Conservation (phyloP, 176 grass and related monocot genomes). For the Paspalum notatum region DNA sequence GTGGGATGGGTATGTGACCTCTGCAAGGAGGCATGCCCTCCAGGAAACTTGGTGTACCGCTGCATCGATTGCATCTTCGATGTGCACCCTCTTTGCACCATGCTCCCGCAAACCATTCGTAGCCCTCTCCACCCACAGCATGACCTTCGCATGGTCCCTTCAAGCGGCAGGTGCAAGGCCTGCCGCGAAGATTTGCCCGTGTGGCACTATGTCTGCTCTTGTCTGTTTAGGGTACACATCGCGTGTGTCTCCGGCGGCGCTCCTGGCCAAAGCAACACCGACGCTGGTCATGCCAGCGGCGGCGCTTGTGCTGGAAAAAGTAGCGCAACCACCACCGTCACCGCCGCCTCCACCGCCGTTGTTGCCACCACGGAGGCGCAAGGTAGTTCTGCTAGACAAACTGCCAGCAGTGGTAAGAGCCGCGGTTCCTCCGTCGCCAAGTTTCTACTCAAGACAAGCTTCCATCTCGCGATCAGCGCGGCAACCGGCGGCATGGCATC, state of each 20-base stretch:
- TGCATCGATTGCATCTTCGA: background rate
- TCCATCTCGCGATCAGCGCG: background rate
- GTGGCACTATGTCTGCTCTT: background rate
- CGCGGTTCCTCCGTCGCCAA: background rate
- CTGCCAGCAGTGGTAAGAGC: background rate
- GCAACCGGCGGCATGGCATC: background rate
- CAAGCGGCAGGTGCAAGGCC: background rate
- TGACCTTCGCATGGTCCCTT: background rate
- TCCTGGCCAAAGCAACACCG: no score
- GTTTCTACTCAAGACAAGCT: background rate
- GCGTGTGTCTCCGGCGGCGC: background rate
- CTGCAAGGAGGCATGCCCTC: background rate
- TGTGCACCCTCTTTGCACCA: conserved; percentile 17
- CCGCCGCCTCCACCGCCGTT: no score
- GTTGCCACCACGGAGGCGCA: background rate
- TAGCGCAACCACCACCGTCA: no score
- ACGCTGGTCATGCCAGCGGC: no score
- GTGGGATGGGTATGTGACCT: background rate
- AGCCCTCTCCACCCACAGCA: background rate
- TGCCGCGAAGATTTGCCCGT: background rate
- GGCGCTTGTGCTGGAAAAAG: no score
- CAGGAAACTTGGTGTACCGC: background rate
- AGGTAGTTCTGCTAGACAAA: background rate
- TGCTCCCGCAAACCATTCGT: background rate
- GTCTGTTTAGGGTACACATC: background rate